Evolutionary conservation across 2,329 filamentous ascomycete species (phyloP), one percentile per base, ranked within the genome.

Genomic region (Chaetomium sp.): DNA sequence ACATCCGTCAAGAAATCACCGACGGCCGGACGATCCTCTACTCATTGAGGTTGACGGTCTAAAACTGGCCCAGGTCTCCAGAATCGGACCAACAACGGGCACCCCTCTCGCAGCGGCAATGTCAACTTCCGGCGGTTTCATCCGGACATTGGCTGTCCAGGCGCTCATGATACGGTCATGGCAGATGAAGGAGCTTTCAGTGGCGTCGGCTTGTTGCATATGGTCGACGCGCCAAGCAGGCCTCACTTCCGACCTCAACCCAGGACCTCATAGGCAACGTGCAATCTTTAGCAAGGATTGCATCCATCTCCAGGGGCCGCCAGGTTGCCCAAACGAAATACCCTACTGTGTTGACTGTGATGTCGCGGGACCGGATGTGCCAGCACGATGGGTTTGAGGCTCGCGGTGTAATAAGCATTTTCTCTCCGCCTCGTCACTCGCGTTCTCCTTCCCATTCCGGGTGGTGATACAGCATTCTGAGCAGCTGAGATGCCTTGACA

Each of bases 401-500:
- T 25, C 23, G 8, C 33, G 31, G 23, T 50, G 7, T 51, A n/a
- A 31, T 29, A 23, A 33, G 1, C 38, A 7, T 8, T 10, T 1
- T 5, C 47, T 60, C 31, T 23, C 16, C 13, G 21, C 35, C 25
- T 21, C 21, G 9, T 23, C 8, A 7, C 27, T 49, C 19, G 10
- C 31, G 27, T 12, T 53, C 35, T 51, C 38, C 57, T 59, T 51
- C 59, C 49, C 49, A 21, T 58, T 62, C 13, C 35, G 54, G 64
- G 27, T 42, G 55, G 60, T 53, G 51, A 65, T 62, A 60, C 64
- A 65, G 45, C 51, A 38, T 57, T 13, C 60, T 57, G 60, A 13
- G 10, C 19, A 60, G 64, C 60, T 65, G 56, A 63, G 25, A 49
- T 58, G 35, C 33, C 63, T 58, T 58, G 29, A 50, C 57, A 64